Evolutionary conservation across 441 rosid genomes (phyloP), one percentile per base, ranked within the genome.

Genomic region (Pelargonium fulgidum): DNA sequence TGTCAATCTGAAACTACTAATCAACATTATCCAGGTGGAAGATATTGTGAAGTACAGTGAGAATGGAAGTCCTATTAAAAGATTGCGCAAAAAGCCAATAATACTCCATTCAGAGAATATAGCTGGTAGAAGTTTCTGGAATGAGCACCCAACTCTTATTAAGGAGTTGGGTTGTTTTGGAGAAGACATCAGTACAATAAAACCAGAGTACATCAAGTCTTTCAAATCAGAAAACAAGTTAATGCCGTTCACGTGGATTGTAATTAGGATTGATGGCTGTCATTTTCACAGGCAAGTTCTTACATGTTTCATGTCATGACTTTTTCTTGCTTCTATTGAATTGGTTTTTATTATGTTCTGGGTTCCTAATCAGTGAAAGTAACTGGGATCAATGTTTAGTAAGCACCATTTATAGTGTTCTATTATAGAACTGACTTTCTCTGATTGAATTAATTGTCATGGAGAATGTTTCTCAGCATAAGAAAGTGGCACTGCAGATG

Each of bases 201-300:
- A 85, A 70, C 83, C 89, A 64, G 96, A 88, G 41, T 83, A 78
- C 65, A 45, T 91, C 16, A 79, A 81, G 68, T 89, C 89, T 65
- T 94, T 91, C 78, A 73, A 78, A 75, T 90, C 82, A 66, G 96
- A 91, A 72, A 86, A 76, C 77, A 91, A 86, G 75, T 69, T 91
- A 86, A 79, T 91, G 85, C 92, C 89, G 67, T 85, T 81, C 62
- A 87, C 91, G 41, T 94, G 97, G 96, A 79, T 87, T 29, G 89
- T 94, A 50, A 75, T 94, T 73, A 85, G 99, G 77, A 86, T 91
- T 75, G 99, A 91, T 77, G 97, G 97, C 71, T 90, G 92, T 79
- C 96, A 94, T 78, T 94, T 94, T 84, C 99, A 94, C 87, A 85
- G 96, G 97, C 89, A 78, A 72, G 54, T 22, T 42, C 16, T 24